Percentiles rank a stretch among this genome's conserved stretches.
Conservation (phyloP, 1,139 yeast species). For the Lodderomyces theae region DNA sequence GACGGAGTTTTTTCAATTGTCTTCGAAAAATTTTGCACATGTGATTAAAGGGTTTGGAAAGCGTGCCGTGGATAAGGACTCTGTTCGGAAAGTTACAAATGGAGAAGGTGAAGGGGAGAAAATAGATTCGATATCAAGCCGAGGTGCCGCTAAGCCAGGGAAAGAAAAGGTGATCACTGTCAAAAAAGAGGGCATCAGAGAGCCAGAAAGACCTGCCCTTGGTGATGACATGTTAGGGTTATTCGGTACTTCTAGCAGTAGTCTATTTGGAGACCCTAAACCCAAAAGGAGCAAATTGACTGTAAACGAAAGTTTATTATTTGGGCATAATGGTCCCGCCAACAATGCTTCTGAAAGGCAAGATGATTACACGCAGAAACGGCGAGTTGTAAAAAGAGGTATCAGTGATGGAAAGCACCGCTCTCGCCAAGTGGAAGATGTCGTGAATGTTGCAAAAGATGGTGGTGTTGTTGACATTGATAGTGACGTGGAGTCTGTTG, state of each 20-base stretch:
- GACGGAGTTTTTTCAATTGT: conserved; percentile 15
- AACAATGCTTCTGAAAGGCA: not conserved
- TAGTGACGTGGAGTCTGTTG: not conserved
- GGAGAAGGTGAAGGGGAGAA: not conserved
- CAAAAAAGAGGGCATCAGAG: not conserved
- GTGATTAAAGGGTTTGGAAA: conserved; percentile 23
- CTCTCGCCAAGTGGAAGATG: not conserved
- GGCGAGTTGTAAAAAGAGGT: not conserved
- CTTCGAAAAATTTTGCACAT: conserved; percentile 13
- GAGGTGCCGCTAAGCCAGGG: not conserved
- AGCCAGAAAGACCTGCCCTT: not conserved
- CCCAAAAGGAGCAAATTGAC: not conserved
- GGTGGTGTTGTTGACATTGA: too few species aligned
- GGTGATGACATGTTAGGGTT: conserved; percentile 2
- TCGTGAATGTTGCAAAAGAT: not conserved
- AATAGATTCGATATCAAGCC: not conserved
- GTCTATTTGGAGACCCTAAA: not conserved
- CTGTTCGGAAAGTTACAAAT: not conserved
- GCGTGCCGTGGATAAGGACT: not conserved
- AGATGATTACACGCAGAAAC: not conserved
- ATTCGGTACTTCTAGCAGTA: conserved; percentile 3
- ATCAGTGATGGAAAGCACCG: not conserved
- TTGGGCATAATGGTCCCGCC: not conserved
- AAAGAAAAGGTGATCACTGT: not conserved
- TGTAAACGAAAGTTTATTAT: not conserved